Evolutionary conservation across 768 basidiomycete genomes (phyloP).

Genomic region (Candolleomyces aberdarensis): DNA sequence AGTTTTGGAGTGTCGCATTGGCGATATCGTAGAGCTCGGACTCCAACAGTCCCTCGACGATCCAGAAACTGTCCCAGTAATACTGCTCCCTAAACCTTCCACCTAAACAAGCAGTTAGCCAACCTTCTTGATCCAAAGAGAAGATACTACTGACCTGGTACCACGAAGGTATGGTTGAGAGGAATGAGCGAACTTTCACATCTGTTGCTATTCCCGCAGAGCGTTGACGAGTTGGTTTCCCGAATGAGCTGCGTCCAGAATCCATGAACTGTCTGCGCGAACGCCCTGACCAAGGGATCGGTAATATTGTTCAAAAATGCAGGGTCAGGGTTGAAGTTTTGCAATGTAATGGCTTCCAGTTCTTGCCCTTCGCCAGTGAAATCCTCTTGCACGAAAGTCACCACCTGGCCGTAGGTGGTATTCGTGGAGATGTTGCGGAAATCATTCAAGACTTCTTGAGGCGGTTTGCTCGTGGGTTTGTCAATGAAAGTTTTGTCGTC

Average conservation of each 20-base stretch:
- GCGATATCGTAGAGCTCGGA: conserved; percentile 72
- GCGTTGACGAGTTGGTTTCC: conserved; percentile 62
- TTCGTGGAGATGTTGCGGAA: conserved; percentile 51
- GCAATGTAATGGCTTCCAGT: conserved; percentile 57
- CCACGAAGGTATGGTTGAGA: conserved; percentile 86
- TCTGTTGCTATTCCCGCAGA: conserved; percentile 53
- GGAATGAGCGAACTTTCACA: conserved; percentile 90
- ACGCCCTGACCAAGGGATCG: conserved; percentile 67
- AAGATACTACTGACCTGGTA: conserved; percentile 61
- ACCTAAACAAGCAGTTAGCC: conserved; percentile 26
- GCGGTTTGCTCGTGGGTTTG: conserved; percentile 70
- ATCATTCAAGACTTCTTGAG: conserved; percentile 66
- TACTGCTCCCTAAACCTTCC: conserved; percentile 84
- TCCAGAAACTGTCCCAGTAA: conserved; percentile 78
- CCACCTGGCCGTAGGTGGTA: conserved; percentile 62
- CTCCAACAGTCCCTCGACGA: conserved; percentile 80
- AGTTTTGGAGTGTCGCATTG: conserved; percentile 82
- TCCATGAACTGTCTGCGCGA: conserved; percentile 73
- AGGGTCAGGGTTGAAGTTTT: conserved; percentile 62
- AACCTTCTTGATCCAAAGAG: not conserved
- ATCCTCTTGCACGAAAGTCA: conserved; percentile 67
- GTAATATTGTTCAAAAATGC: conserved; percentile 68
- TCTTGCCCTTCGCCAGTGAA: conserved; percentile 88
- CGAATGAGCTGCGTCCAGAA: conserved; percentile 84
- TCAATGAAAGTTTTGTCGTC: conserved; percentile 92